Base-by-base conservation (phyloP, 2,329 filamentous ascomycete genomes). In the Trichophyton schoenleinii region DNA sequence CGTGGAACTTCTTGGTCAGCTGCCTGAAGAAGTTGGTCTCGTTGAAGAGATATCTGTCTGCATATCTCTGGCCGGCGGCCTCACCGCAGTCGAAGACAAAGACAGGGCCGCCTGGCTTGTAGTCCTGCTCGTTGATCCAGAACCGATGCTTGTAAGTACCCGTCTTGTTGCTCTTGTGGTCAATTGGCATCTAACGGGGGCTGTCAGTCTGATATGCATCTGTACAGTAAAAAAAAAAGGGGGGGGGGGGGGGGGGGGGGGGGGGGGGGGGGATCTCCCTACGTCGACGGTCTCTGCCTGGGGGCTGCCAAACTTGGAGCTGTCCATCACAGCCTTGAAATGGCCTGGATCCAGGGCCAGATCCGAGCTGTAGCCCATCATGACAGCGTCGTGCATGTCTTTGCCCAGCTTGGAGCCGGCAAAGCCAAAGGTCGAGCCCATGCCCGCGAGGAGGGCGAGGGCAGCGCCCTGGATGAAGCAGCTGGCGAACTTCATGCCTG, bases 141-240 rank as follows among this genome's bases (percentile, higher is more conserved):
- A 81, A 83, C 55, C 80, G 75, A 68, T 83, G 80, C 58, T 74
- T 74, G 67, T 82, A 83, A 1, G 79, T 83, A 18, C 72, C 78
- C 3, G 20, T 34, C 62, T 76, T 74, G 11, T 73, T 57, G 58
- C 71, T 63, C 5, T 67, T 63, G 55, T 73, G 71, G 57, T 73
- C 70, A 58, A 72, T 69, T 4, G 69, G 71, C 11, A 73, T 66
- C 72, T 71, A 20, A 42, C 5, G 22, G 2, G 2, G 20, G 11
- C n/a, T 18, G 49, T 55, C 18, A 55, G 20, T 18, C 25, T 34
- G 34, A 7, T 3, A 13, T 25, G 9, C 22, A 13, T 20, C 11
- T 36, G 4, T 49, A 34, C 9, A 34, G 5, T 1, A 4, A 36
- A 18, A n/a, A 13, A 18, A 18, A 18, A 1, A 1, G 18, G 18